Evolutionary conservation across 2,329 filamentous ascomycete genomes (phyloP).

Genomic region (Xylariaceae sp.): DNA sequence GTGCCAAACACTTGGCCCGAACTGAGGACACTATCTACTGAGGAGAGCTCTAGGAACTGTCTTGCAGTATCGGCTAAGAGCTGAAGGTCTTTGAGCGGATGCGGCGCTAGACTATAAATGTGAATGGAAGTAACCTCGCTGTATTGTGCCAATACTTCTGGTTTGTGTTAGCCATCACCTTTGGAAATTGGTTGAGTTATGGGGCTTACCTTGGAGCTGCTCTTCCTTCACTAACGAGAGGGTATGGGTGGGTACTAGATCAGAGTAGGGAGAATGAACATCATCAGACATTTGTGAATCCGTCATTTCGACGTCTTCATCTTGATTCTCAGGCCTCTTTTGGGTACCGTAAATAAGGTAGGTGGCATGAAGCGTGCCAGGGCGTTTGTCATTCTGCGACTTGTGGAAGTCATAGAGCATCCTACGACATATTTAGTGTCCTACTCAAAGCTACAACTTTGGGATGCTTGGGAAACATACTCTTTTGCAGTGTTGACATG

Average conservation of each 20-base stretch:
- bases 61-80: constrained; percentile 72
- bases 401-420: constrained; percentile 88
- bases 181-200: constrained; percentile 1
- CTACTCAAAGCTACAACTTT: neutral
- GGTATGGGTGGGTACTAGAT: constrained; percentile 60
- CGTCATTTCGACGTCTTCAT: constrained; percentile 73
- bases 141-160: constrained; percentile 72
- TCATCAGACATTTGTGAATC: constrained; percentile 65
- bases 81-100: constrained; percentile 73
- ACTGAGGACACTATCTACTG: constrained; percentile 64
- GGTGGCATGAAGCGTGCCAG: constrained; percentile 84
- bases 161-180: constrained; percentile 1
- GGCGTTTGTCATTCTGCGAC: constrained; percentile 75
- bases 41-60: constrained; percentile 62
- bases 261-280: constrained; percentile 45
- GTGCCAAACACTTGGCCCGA: constrained; percentile 70
- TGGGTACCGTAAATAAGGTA: constrained; percentile 82
- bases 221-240: constrained; percentile 76
- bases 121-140: constrained; percentile 79
- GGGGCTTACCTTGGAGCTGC: constrained; percentile 65
- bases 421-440: constrained; percentile 51
- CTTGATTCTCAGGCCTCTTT: constrained; percentile 49
- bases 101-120: constrained; percentile 82
- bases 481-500: constrained; percentile 89
- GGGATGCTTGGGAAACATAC: constrained; percentile 55